phyloP scores from a whole-genome alignment of 495 filamentous ascomycete species.

The Viridothelium virens region DNA sequence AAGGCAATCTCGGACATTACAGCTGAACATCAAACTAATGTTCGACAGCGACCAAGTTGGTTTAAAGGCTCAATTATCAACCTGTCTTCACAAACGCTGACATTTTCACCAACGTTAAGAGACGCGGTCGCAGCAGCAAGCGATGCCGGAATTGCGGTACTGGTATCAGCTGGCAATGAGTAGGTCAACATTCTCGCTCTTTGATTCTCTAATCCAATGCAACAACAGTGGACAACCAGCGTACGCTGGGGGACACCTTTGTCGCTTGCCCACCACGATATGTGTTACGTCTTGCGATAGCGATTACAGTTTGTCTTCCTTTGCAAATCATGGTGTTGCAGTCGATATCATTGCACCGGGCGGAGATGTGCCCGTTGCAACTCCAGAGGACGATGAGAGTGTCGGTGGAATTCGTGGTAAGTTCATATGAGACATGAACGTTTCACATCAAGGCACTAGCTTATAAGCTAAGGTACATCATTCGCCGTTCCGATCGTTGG shows the following conservation, averaged over 20 bases:
- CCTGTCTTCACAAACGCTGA: neutral
- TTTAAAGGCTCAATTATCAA: neutral
- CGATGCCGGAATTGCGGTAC: neutral
- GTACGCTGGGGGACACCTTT: neutral
- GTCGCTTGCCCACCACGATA: neutral
- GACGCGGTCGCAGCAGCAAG: neutral
- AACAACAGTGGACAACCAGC: neutral
- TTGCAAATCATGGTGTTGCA: neutral
- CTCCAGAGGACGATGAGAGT: neutral
- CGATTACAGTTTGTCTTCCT: neutral
- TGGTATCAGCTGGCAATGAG: neutral
- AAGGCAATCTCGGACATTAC: neutral
- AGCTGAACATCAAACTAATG: neutral
- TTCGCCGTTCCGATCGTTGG: neutral
- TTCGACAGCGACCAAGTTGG: neutral
- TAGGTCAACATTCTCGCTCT: neutral
- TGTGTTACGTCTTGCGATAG: neutral
- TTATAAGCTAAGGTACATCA: neutral
- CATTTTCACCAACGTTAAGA: neutral
- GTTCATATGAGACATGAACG: neutral
- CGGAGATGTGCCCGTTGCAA: neutral
- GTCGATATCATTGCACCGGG: neutral
- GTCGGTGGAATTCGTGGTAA: neutral
- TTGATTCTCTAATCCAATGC: neutral
- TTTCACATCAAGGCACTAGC: neutral